A percentile compares a stretch with the other conserved stretches of the same genome.
phyloP scores from a whole-genome alignment of 768 basidiomycete genomes.

The Podaxis mareebaensis region DNA sequence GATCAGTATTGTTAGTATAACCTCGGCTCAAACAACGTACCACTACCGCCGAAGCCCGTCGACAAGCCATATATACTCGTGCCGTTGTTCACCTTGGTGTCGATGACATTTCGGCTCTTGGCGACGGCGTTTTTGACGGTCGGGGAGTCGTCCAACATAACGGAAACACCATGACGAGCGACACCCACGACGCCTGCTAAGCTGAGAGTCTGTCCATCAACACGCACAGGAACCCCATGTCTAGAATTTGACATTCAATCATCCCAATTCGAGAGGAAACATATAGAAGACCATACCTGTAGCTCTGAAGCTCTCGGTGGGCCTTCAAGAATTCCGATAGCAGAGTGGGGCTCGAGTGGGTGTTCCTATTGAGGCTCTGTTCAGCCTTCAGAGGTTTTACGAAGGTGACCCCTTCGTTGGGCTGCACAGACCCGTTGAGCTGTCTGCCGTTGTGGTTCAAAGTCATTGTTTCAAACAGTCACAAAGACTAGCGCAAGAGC shows the following conservation, averaged over 20 bases:
- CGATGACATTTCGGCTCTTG: conserved; percentile 66
- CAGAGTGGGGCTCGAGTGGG: conserved; percentile 18
- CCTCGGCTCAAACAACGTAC: conserved; percentile 30
- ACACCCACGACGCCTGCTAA: conserved; percentile 68
- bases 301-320: conserved; percentile 52
- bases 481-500: neutral
- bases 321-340: conserved; percentile 43
- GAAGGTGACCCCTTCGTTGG: neutral
- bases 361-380: conserved; percentile 10
- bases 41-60: conserved; percentile 78
- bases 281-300: conserved; percentile 45
- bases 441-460: conserved; percentile 1
- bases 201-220: conserved; percentile 67
- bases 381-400: conserved; percentile 19
- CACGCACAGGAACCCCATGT: conserved; percentile 50
- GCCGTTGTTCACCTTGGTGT: conserved; percentile 64
- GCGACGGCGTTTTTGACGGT: conserved; percentile 51
- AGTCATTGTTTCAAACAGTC: conserved; percentile 8
- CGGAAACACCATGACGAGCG: conserved; percentile 53
- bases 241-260: conserved; percentile 40
- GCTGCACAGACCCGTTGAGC: conserved; percentile 3
- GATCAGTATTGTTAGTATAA: conserved; percentile 12
- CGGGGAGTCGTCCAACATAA: conserved; percentile 42
- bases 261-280: conserved; percentile 48
- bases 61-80: conserved; percentile 82